Evolutionary conservation across 73 alveolate species (phyloP), one percentile per base, ranked within the genome.

Genomic region (Stentor roeselii): DNA sequence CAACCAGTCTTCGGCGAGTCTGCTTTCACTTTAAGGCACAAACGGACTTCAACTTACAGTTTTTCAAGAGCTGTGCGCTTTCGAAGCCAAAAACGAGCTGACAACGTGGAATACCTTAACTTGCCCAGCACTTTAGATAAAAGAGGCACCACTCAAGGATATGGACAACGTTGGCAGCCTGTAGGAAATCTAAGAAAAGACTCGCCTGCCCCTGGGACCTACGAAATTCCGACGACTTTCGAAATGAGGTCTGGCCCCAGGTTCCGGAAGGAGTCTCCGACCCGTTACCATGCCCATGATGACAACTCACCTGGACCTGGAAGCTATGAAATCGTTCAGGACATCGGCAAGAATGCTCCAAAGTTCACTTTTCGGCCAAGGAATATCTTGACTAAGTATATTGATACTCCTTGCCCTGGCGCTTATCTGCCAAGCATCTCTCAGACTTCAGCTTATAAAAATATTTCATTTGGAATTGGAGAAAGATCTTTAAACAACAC

Each of bases 291-390:
- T 50, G 67, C 6, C 6, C 6, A 21, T 50, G 21, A 11, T 50
- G 67, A 50, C 30, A 11, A 11, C 67, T 11, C 67, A 6, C 80
- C 80, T 27, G 80, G 80, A 67, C 80, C 80, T 67, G 80, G 80
- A 1, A 30, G 42, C 1, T 67, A 67, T 67, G 37, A 67, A 21
- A 40, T 67, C 27, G 0, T 32, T 21, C 80, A 21, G 11, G 42
- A 36, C 0, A 67, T 67, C 34, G 80, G 80, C n/a, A 32, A 67
- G 37, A n/a, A 67, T 32, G 37, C 41, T 32, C 80, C 80, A 2
- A 67, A 67, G 34, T 67, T 67, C 37, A 67, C 80, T 21, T 67
- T 67, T 67, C 21, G 80, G 41, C 50, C 80, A 1, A 67, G 41
- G 34, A 34, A 27, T 67, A 15, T 11, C 21, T 30, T n/a, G 41